Base-by-base conservation (phyloP, 208 protist species). In the Vickermania ingenoplastis region DNA sequence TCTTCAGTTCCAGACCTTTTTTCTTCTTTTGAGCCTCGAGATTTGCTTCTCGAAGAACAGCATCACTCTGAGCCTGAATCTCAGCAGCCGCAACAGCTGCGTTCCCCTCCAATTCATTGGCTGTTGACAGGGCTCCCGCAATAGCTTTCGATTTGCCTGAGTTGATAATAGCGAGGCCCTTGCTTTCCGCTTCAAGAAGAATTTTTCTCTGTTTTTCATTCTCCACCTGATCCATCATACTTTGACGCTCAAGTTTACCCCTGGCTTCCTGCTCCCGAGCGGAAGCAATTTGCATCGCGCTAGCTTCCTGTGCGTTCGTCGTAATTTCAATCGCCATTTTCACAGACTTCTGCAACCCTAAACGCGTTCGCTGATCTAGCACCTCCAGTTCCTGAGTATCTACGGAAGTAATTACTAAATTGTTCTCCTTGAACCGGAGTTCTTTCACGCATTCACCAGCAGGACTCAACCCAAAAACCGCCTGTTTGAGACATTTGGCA, bases 251-350 rank as follows among this genome's bases (percentile, higher is more conserved):
- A 26, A 98, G 83, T 49, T 72, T 57, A 45, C 91, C 95, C 51
- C 67, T 68, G 26, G 96, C 90, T 72, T 86, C 76, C 80, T 98
- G 95, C 73, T 97, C 96, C 1, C 81, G 68, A 4, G 79, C 77
- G 52, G 81, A 71, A 36, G 96, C 94, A 57, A 96, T 75, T 67
- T 98, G 94, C 62, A 86, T 73, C 29, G 96, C 94, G 45, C 81
- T 70, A 11, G 85, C 83, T 76, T 98, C 92, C 77, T 98, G 95
- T 14, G 91, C 91, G 57, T 94, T 92, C 13, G 95, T 97, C 14
- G 96, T 94, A 55, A 98, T 97, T 68, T 98, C 92, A 65, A 99
- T 98, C 22, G 95, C 96, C 52, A 97, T 89, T 75, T 98, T 95
- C 25, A 98, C 96, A 1, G 93, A 97, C 77, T 98, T 95, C 55